These are phyloP conservation scores for Aureobasidium sp. DNA, from an alignment of 2,329 filamentous ascomycete genomes.

Conservation along the genomic window DNA sequence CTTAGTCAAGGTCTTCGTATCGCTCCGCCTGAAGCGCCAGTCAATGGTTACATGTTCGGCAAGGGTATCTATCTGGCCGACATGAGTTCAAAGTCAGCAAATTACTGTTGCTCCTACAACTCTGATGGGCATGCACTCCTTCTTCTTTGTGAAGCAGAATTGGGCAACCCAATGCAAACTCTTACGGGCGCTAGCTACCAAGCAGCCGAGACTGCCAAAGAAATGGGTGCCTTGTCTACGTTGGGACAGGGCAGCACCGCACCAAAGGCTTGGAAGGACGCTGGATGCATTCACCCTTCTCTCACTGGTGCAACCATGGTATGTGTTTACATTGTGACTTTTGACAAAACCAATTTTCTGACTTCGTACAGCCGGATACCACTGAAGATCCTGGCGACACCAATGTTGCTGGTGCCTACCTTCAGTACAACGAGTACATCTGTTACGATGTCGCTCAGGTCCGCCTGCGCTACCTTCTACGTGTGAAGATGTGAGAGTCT, in stretches of 20 bases:
- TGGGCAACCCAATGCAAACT: conserved; percentile 67
- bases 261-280: conserved; percentile 70
- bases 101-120: conserved; percentile 54
- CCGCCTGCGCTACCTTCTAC: conserved; percentile 61
- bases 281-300: conserved; percentile 54
- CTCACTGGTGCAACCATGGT: conserved; percentile 66
- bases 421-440: conserved; percentile 70
- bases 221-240: conserved; percentile 57
- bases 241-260: conserved; percentile 60
- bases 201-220: conserved; percentile 57
- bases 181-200: conserved; percentile 51
- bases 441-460: conserved; percentile 64
- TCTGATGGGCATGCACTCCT: conserved; percentile 67
- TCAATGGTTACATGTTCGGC: conserved; percentile 61
- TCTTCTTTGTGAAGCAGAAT: conserved; percentile 75
- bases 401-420: conserved; percentile 31
- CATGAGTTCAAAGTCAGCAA: conserved; percentile 55
- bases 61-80: conserved; percentile 78
- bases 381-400: conserved; percentile 17
- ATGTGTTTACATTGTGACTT: too few relatives aligned
- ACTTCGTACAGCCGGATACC: conserved; percentile 21
- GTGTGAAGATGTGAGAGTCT: conserved; percentile 41
- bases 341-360: neutral
- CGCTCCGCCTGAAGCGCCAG: conserved; percentile 75
- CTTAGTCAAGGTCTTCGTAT: conserved; percentile 84